These are phyloP conservation scores for Anthoceros angustus DNA, from an alignment of 225 moss, liverwort and hornwort species.

Conservation along the genomic window DNA sequence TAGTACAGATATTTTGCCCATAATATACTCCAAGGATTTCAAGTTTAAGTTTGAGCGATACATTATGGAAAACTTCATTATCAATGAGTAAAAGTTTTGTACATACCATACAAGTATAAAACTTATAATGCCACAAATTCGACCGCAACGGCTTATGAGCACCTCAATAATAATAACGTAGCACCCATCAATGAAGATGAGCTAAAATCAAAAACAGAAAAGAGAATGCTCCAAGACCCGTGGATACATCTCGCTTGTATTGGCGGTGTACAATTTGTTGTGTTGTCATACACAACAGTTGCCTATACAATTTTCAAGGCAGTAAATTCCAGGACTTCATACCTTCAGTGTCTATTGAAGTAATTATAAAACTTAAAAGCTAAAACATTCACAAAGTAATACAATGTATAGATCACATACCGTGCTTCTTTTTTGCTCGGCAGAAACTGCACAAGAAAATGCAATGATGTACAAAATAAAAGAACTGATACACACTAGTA, in stretches of 20 bases:
- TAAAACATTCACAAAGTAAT: not conserved
- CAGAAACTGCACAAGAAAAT: not conserved
- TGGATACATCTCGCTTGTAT: not conserved
- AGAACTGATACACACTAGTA: not conserved
- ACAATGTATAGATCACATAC: not conserved
- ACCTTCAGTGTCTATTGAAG: not conserved
- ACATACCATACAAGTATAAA: not conserved
- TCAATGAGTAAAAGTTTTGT: not conserved
- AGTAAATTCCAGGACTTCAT: not conserved
- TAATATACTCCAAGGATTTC: not conserved
- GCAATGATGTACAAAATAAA: not conserved
- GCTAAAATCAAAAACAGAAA: not conserved
- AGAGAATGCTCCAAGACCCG: not conserved
- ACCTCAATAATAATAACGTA: not conserved
- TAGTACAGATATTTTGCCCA: not conserved
- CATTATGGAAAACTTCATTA: not conserved
- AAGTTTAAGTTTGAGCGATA: no score
- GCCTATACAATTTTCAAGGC: not conserved
- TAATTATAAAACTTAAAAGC: not conserved
- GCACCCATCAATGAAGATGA: not conserved
- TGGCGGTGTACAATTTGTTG: not conserved
- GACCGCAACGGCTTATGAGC: not conserved
- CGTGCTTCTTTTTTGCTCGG: constrained; percentile 1
- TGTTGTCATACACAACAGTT: not conserved
- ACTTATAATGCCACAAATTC: not conserved